Evolutionary conservation across 257 asterid species (phyloP), one percentile per base, ranked within the genome.

Genomic region (Vinca minor): DNA sequence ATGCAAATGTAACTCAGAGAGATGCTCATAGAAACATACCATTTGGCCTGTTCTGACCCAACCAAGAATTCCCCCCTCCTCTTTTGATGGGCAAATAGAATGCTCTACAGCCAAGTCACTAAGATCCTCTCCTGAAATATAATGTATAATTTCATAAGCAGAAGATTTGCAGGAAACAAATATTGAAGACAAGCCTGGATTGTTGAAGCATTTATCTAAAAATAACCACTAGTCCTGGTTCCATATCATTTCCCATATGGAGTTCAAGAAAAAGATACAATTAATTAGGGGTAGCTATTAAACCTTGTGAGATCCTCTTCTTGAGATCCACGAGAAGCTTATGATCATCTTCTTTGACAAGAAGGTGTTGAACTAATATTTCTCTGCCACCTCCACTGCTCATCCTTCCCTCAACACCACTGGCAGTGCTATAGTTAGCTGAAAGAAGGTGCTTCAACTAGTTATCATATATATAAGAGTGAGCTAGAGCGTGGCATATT

Each of bases 61-160:
- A 71, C 98, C 98, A 74, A 92, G 98, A 96, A 89, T 89, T 48
- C 98, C 98, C 17, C 98, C 98, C 55, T 87, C 93, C 69, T 92
- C 91, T 80, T 87, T 89, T 25, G 98, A 92, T 56, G 98, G 96
- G 74, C 96, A 91, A 50, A 86, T 78, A 0, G 98, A 92, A 76
- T 87, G 76, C 65, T 87, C 89, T 70, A 82, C 83, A 59, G 96
- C 98, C 93, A 92, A 80, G 76, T 92, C 91, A 67, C 98, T 83
- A 70, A 92, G 80, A 76, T 89, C 98, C 85, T 92, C 96, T 65
- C 96, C 96, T 92, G 85, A 68, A 76, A n/a, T n/a, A 41, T 41
- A 68, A 79, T 25, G 77, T 64, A 69, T 64, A 72, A 49, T 60
- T 63, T 23, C 62, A 70, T 74, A 77, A 76, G 63, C 50, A 59